Base-by-base conservation (phyloP, 768 basidiomycete genomes). In the Termitomyces sp. region DNA sequence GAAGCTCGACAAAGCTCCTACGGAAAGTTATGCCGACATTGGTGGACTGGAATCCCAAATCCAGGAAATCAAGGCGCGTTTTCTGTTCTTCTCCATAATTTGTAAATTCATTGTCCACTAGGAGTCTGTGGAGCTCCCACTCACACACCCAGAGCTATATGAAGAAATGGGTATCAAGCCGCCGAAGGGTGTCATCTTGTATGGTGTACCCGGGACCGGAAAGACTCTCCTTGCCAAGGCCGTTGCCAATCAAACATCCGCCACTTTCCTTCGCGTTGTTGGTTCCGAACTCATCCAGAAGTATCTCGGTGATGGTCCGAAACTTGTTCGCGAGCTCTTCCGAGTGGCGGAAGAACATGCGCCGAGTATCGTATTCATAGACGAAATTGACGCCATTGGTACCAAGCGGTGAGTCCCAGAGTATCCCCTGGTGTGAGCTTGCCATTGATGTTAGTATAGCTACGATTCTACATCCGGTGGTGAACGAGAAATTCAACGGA, bases 121-220 rank as follows among this genome's bases (percentile, higher is more conserved):
- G 92, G 97, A 99, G 89, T 93, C 97, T 15, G 96, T 98, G 50
- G 97, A 98, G 75, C 83, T 98, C 36, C 97, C 97, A 0, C 80
- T 99, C 24, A 98, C 96, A 9, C 97, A 98, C 72, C 97, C 97
- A 3, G 97, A 99, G 71, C 78, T 98, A 42, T 99, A 98, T 76
- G 96, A 98, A 76, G 96, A 98, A 80, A 98, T 99, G 97, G 97
- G 97, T 59, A 98, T 99, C 76, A 91, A 91, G 69, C 97, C 96
- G n/a, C 97, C 97, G 22, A 98, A 98, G 74, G 97, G 97, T 78
- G 96, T 99, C 71, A 98, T 99, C 66, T 84, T 99, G 1, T 99
- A 98, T 70, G 97, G 97, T 65, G 96, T 96, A 3, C 97, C 97
- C 0, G 97, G 97, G 58, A 98, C 96, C 13, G 97, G 97, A 58